Evolutionary conservation across 2,329 filamentous ascomycete genomes (phyloP).

Genomic region (Fusarium guadeloupense): DNA sequence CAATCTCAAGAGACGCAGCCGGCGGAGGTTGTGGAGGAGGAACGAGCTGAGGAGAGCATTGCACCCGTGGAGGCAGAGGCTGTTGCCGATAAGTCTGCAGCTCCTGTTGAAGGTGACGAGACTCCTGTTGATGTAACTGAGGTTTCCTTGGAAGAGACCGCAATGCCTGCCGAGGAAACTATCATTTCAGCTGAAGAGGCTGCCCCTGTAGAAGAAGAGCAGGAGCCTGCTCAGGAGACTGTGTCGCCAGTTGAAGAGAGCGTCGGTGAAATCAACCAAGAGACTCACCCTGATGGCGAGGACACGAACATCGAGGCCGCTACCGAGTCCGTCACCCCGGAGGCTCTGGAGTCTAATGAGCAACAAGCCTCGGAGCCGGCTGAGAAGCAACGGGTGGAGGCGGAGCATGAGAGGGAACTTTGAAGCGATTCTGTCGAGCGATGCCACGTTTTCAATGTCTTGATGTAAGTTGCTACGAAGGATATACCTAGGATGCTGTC

Average conservation of each 20-base stretch:
- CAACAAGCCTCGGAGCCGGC: too few relatives aligned
- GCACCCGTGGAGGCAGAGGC: slow-evolving; percentile 1
- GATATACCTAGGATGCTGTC: slow-evolving; percentile 42
- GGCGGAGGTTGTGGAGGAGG: slow-evolving; percentile 11
- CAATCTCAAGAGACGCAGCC: slow-evolving; percentile 24
- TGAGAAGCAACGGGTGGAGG: slow-evolving; percentile 9
- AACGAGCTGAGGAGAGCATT: slow-evolving; percentile 7
- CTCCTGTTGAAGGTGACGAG: background rate
- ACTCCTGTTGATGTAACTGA: background rate
- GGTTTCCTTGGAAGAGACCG: background rate
- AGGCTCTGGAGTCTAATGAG: slow-evolving; percentile 4
- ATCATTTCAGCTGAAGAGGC: slow-evolving; percentile 1
- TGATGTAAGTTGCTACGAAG: slow-evolving; percentile 42
- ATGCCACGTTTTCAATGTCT: slow-evolving; percentile 34
- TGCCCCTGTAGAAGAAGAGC: slow-evolving; percentile 2
- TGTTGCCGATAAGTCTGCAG: background rate
- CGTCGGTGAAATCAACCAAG: background rate
- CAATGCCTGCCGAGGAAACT: background rate
- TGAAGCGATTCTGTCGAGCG: slow-evolving; percentile 21
- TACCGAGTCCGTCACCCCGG: background rate
- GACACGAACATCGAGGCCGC: background rate
- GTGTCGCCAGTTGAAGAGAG: background rate
- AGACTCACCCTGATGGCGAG: background rate
- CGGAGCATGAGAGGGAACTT: slow-evolving; percentile 21
- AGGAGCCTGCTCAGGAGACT: slow-evolving; percentile 7